Conservation (phyloP, 306 rosid genomes). For the Castanea sativa region DNA sequence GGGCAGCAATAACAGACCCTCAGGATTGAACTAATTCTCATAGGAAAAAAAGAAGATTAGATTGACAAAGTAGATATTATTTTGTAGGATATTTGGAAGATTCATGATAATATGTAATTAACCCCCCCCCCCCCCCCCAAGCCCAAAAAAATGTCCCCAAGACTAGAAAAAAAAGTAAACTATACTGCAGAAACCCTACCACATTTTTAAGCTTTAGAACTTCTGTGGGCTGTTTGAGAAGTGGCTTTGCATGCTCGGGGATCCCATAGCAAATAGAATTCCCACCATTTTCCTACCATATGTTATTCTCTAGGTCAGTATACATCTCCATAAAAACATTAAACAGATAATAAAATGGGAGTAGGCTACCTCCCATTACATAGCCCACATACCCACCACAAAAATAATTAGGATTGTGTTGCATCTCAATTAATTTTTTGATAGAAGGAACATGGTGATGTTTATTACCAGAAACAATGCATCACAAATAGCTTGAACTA, state of each 20-base stretch:
- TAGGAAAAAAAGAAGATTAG: conserved; percentile 16
- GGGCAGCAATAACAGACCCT: conserved; percentile 41
- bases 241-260: conserved; percentile 80
- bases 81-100: not conserved
- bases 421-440: not conserved
- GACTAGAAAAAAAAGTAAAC: not conserved
- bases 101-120: not conserved
- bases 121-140: not conserved
- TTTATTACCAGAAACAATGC: conserved; percentile 49
- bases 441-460: not conserved
- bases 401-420: not conserved
- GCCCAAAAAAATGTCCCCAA: not conserved
- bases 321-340: conserved; percentile 8
- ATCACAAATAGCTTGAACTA: conserved; percentile 58
- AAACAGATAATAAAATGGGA: not conserved
- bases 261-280: conserved; percentile 50
- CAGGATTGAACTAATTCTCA: conserved; percentile 56
- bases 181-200: conserved; percentile 43
- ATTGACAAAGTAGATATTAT: conserved; percentile 10
- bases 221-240: conserved; percentile 66
- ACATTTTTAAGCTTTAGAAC: conserved; percentile 75
- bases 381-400: not conserved
- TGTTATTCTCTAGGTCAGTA: conserved; percentile 17
- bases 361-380: not conserved
- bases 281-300: conserved; percentile 54